These are phyloP conservation scores for Mimosa pudica DNA, from an alignment of 306 rosid species.

Conservation along the genomic window DNA sequence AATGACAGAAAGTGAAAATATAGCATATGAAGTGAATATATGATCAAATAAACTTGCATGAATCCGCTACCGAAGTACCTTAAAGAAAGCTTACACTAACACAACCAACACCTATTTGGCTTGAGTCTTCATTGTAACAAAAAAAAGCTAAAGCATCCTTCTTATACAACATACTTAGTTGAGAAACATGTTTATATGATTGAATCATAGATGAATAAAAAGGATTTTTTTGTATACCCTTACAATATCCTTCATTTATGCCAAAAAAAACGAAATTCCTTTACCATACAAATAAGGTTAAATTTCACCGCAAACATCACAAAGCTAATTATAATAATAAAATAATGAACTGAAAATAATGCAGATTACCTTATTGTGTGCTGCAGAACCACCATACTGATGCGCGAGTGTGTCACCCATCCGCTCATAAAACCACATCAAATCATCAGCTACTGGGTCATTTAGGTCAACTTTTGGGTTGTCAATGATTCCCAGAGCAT, in stretches of 20 bases:
- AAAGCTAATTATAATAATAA: constrained; percentile 23
- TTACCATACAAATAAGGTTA: background rate
- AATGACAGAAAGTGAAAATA: background rate
- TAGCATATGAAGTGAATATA: background rate
- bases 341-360: constrained; percentile 28
- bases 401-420: constrained; percentile 97
- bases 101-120: background rate
- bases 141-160: background rate
- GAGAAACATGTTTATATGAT: background rate
- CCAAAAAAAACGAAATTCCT: background rate
- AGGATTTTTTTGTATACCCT: constrained; percentile 8
- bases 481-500: constrained; percentile 64
- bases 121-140: no score
- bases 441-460: constrained; percentile 77
- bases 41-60: constrained; percentile 6
- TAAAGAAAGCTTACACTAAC: constrained; percentile 34
- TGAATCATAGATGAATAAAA: constrained; percentile 3
- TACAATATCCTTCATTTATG: constrained; percentile 3
- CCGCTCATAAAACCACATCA: constrained; percentile 81
- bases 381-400: constrained; percentile 98
- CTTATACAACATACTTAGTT: constrained; percentile 25
- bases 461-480: constrained; percentile 71
- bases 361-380: constrained; percentile 87
- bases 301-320: background rate
- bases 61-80: constrained; percentile 15